Percentiles rank a stretch among this genome's conserved stretches.
Conservation (phyloP, 2,329 filamentous ascomycete species). For the Neodidymelliopsis sp. region DNA sequence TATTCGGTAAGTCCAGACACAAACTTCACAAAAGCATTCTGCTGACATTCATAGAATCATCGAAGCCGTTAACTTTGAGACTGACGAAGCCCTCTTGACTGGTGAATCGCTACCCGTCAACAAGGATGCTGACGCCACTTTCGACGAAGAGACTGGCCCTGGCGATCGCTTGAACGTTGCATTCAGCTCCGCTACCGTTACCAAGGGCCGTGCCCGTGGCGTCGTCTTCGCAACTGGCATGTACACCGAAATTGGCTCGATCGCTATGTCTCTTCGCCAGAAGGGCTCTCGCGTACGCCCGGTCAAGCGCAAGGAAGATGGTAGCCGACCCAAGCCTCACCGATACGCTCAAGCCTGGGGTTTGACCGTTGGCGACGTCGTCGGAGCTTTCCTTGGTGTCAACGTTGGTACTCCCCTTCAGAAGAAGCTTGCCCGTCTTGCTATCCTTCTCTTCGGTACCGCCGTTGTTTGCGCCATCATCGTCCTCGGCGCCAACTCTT, state of each 20-base stretch:
- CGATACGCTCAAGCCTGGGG: constrained; percentile 58
- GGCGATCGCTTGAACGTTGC: constrained; percentile 74
- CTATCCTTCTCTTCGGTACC: constrained; percentile 42
- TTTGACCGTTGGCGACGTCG: constrained; percentile 54
- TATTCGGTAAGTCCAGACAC: constrained; percentile 53
- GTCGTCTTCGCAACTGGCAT: constrained; percentile 73
- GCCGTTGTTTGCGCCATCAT: constrained; percentile 46
- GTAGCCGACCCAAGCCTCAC: constrained; percentile 37
- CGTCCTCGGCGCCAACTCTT: constrained; percentile 45
- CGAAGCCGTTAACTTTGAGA: constrained; percentile 75
- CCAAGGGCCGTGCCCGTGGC: constrained; percentile 71
- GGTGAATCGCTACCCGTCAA: constrained; percentile 72
- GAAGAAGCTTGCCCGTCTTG: constrained; percentile 47
- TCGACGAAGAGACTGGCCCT: constrained; percentile 62
- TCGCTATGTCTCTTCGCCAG: constrained; percentile 70
- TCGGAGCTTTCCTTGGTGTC: constrained; percentile 50
- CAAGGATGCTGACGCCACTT: constrained; percentile 66
- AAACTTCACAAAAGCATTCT: neutral
- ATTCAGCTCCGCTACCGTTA: constrained; percentile 74
- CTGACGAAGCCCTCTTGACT: constrained; percentile 74
- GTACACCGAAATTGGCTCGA: constrained; percentile 75
- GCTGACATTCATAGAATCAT: constrained; percentile 49
- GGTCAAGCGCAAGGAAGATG: constrained; percentile 51
- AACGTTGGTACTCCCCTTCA: constrained; percentile 49
- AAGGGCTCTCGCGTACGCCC: constrained; percentile 48